A percentile compares a stretch with the other conserved stretches of the same genome.
These are phyloP conservation scores for Lanmaoa rubissima DNA, from an alignment of 768 basidiomycete species.

Conservation along the genomic window DNA sequence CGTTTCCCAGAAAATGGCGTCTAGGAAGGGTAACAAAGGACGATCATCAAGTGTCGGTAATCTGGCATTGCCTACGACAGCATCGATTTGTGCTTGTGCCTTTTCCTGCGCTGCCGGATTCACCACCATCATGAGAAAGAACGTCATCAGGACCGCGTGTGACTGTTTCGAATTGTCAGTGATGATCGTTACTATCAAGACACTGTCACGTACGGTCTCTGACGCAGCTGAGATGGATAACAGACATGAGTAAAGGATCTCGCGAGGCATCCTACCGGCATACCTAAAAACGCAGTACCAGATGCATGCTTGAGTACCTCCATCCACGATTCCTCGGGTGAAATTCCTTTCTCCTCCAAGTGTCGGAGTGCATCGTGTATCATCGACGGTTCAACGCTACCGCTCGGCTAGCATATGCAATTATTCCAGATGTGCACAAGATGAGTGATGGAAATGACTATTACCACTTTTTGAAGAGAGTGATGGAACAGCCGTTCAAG, in stretches of 20 bases:
- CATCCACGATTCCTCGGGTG: conserved; percentile 3
- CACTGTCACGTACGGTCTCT: neutral
- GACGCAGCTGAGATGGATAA: neutral
- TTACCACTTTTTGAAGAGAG: conserved; percentile 6
- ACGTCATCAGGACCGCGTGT: no score
- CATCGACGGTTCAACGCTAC: neutral
- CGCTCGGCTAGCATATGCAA: neutral
- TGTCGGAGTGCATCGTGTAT: conserved; percentile 3
- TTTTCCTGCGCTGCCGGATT: conserved; percentile 5
- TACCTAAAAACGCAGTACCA: conserved; percentile 12
- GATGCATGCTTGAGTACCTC: conserved; percentile 4
- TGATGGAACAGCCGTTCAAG: conserved; percentile 6
- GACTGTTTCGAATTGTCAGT: no score
- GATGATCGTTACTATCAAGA: no score
- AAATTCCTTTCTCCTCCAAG: neutral
- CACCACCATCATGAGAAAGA: conserved; percentile 9
- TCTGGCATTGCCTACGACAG: conserved; percentile 1
- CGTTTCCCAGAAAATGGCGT: conserved; percentile 10
- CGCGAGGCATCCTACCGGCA: neutral
- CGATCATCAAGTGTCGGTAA: conserved; percentile 11
- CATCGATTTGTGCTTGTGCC: conserved; percentile 9
- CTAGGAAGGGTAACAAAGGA: conserved; percentile 4
- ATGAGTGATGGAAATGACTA: neutral
- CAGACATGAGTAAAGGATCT: neutral
- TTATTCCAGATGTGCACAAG: neutral